These are phyloP conservation scores for Rhizomucor miehei DNA, from an alignment of 371 early-diverging fungal genomes.

Conservation along the genomic window DNA sequence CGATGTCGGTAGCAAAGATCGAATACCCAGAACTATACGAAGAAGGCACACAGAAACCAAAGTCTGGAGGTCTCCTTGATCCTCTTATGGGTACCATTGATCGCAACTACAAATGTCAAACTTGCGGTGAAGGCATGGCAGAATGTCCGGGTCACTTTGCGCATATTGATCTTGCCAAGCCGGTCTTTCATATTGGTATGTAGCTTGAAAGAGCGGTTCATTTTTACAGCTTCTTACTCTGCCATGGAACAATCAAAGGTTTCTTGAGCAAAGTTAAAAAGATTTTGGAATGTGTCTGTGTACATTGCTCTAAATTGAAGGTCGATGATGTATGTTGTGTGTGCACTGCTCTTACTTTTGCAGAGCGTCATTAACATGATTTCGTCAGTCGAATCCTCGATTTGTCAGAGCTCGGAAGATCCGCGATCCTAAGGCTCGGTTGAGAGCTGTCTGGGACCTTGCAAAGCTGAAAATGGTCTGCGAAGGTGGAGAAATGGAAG, in stretches of 20 bases:
- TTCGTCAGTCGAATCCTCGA: conserved; percentile 60
- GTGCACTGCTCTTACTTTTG: conserved; percentile 1
- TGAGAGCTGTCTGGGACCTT: conserved; percentile 92
- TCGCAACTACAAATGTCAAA: conserved; percentile 96
- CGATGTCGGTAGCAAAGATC: conserved; percentile 95
- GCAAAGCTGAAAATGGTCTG: conserved; percentile 89
- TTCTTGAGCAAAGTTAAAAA: conserved; percentile 93
- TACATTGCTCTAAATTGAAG: conserved; percentile 97
- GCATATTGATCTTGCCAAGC: conserved; percentile 98
- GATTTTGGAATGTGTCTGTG: conserved; percentile 98
- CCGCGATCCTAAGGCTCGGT: conserved; percentile 73
- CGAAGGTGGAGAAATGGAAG: conserved; percentile 72
- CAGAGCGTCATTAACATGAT: not conserved
- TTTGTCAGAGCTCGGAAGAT: conserved; percentile 72
- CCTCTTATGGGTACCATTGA: conserved; percentile 99
- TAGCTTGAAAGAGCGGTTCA: not conserved
- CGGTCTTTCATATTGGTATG: conserved; percentile 92
- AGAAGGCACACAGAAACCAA: conserved; percentile 86
- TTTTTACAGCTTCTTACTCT: conserved; percentile 4
- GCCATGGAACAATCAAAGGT: conserved; percentile 37
- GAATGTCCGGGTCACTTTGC: conserved; percentile 99
- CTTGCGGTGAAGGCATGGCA: conserved; percentile 95
- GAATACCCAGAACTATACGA: conserved; percentile 97
- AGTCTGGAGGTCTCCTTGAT: conserved; percentile 90
- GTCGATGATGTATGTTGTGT: conserved; percentile 64